Conservation (phyloP, 2,329 filamentous ascomycete genomes). For the Penicillium decumbens region DNA sequence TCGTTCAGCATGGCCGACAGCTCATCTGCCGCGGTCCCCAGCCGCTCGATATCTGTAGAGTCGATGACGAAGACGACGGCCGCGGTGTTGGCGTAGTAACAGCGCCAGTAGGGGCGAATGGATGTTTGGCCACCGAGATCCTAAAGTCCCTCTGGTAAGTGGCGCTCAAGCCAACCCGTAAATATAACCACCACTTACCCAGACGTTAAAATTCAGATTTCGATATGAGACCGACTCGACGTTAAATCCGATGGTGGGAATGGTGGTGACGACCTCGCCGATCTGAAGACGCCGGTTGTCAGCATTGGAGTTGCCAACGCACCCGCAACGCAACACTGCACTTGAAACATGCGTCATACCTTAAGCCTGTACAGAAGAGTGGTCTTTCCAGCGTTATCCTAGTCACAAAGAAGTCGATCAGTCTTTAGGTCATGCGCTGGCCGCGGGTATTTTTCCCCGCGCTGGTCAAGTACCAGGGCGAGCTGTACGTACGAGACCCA, state of each 20-base stretch:
- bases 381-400: conserved; percentile 99
- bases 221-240: conserved; percentile 98
- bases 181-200: conserved; percentile 57
- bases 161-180: neutral
- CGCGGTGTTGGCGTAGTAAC: conserved; percentile 98
- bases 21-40: conserved; percentile 90
- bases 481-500: conserved; percentile 70
- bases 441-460: conserved; percentile 12
- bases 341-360: conserved; percentile 48
- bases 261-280: conserved; percentile 96
- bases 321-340: neutral
- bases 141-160: conserved; percentile 39
- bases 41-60: conserved; percentile 91
- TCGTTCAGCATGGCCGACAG: conserved; percentile 93
- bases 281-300: conserved; percentile 56
- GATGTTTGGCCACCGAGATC: conserved; percentile 97
- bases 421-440: conserved; percentile 3
- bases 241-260: conserved; percentile 98
- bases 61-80: conserved; percentile 99
- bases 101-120: conserved; percentile 97
- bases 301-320: conserved; percentile 4
- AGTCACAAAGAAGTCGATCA: conserved; percentile 15
- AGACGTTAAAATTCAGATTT: conserved; percentile 98
- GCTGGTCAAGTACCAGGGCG: conserved; percentile 1
- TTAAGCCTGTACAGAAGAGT: conserved; percentile 94